These are phyloP conservation scores for Phytopythium helicoides DNA, from an alignment of 352 stramenopile genomes.

Conservation along the genomic window DNA sequence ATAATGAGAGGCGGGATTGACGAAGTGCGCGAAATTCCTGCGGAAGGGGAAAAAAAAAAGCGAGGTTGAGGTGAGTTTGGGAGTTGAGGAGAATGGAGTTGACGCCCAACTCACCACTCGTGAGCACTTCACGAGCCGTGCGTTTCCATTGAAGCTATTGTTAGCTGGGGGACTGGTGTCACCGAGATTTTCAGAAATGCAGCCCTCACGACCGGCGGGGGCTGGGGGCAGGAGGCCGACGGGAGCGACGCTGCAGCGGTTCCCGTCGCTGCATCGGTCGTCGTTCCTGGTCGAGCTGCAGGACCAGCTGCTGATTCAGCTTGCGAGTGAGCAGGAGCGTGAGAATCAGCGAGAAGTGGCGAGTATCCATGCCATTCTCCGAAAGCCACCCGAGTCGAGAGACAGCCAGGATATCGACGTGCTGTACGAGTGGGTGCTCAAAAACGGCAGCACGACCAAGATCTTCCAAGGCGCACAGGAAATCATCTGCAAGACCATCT, in stretches of 20 bases:
- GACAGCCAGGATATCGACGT: conserved; percentile 63
- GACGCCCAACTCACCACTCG: no score
- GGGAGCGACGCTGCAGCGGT: conserved; percentile 21
- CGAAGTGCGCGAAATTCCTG: no score
- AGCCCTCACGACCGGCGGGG: not conserved
- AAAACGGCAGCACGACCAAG: conserved; percentile 79
- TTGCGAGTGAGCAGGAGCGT: conserved; percentile 36
- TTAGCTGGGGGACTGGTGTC: no score
- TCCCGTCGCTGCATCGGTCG: conserved; percentile 25
- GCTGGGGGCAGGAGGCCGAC: conserved; percentile 1
- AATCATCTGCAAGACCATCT: conserved; percentile 88
- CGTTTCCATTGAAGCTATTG: no score
- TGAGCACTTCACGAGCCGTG: no score
- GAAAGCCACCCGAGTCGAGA: conserved; percentile 37
- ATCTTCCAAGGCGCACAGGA: conserved; percentile 83
- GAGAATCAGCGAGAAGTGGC: conserved; percentile 45
- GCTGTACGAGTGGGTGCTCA: conserved; percentile 77
- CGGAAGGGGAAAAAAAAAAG: no score
- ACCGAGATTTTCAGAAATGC: conserved; percentile 1
- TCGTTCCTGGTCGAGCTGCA: conserved; percentile 60
- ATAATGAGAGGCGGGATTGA: no score
- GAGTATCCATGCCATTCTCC: conserved; percentile 53
- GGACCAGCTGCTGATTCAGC: conserved; percentile 49
- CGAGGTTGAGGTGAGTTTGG: no score
- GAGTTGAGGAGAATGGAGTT: no score